These are phyloP conservation scores for Colletotrichum neosansevieriae DNA, from an alignment of 2,329 filamentous ascomycete species.

Conservation along the genomic window DNA sequence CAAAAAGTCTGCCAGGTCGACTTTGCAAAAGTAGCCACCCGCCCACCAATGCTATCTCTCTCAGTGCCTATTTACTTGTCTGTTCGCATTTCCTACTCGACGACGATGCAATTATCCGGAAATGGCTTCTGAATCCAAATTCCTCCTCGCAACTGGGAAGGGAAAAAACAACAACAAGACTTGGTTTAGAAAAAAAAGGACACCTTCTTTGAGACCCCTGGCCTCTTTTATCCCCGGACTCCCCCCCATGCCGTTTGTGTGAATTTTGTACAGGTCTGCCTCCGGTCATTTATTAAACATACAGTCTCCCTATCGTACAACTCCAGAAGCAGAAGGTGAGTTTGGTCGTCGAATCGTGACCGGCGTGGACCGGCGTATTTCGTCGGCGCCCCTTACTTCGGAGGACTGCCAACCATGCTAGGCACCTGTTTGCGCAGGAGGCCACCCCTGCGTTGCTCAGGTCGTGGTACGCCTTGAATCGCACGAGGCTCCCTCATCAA, in stretches of 20 bases:
- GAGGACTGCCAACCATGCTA: constrained; percentile 59
- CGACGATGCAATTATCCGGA: constrained; percentile 39
- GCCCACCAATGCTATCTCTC: constrained; percentile 18
- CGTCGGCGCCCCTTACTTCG: constrained; percentile 40
- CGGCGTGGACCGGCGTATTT: constrained; percentile 15
- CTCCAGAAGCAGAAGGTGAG: constrained; percentile 27
- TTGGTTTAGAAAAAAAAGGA: constrained; percentile 11
- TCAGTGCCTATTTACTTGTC: constrained; percentile 28
- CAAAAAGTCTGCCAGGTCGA: neutral
- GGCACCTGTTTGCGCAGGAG: constrained; percentile 69
- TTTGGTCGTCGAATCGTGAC: constrained; percentile 37
- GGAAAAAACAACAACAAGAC: constrained; percentile 18
- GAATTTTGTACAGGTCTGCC: constrained; percentile 39
- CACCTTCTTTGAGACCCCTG: constrained; percentile 31
- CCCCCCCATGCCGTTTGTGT: constrained; percentile 33
- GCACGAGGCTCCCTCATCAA: constrained; percentile 93
- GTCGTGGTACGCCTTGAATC: constrained; percentile 86
- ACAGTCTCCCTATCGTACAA: constrained; percentile 39
- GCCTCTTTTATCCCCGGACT: constrained; percentile 35
- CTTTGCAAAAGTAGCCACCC: constrained; percentile 15
- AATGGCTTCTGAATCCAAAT: constrained; percentile 36
- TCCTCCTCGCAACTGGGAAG: constrained; percentile 23
- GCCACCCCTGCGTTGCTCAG: constrained; percentile 64
- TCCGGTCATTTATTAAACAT: constrained; percentile 38
- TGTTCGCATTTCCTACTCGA: constrained; percentile 32